Evolutionary conservation across 2,329 filamentous ascomycete species (phyloP).

Genomic region (Epichloe glyceriae): DNA sequence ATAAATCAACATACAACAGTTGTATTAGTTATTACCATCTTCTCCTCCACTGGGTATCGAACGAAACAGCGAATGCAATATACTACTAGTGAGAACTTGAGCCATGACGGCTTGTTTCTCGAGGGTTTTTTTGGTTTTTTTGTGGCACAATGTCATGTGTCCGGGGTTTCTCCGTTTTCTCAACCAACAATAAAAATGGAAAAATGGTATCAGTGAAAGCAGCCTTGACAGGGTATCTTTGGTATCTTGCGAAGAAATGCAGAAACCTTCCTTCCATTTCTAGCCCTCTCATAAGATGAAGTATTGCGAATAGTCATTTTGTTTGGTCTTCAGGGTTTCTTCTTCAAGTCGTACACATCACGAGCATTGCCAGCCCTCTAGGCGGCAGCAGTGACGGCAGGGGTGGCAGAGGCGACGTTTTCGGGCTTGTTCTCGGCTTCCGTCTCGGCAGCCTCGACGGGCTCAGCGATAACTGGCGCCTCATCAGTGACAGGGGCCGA

Average conservation of each 20-base stretch:
- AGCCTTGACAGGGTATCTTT: slow-evolving; percentile 42
- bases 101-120: slow-evolving; percentile 1
- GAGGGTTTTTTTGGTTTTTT: slow-evolving; percentile 11
- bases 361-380: slow-evolving; percentile 22
- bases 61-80: slow-evolving; percentile 20
- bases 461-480: slow-evolving; percentile 13
- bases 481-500: slow-evolving; percentile 14
- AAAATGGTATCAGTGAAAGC: slow-evolving; percentile 31
- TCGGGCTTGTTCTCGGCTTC: slow-evolving; percentile 30
- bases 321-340: slow-evolving; percentile 10
- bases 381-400: slow-evolving; percentile 38
- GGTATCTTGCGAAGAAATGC: slow-evolving; percentile 39
- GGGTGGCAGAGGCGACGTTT: slow-evolving; percentile 27
- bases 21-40: slow-evolving; percentile 33
- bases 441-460: slow-evolving; percentile 14
- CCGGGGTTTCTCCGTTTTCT: slow-evolving; percentile 9
- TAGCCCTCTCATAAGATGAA: slow-evolving; percentile 26
- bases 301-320: slow-evolving; percentile 14
- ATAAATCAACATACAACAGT: slow-evolving; percentile 21
- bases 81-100: slow-evolving; percentile 13
- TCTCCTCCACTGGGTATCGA: slow-evolving; percentile 26
- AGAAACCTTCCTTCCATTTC: slow-evolving; percentile 36
- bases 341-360: slow-evolving; percentile 15
- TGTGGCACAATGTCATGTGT: slow-evolving; percentile 9
- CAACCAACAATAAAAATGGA: slow-evolving; percentile 17